phyloP scores from a whole-genome alignment of 2,329 filamentous ascomycete genomes.

The Fusarium sp. region DNA sequence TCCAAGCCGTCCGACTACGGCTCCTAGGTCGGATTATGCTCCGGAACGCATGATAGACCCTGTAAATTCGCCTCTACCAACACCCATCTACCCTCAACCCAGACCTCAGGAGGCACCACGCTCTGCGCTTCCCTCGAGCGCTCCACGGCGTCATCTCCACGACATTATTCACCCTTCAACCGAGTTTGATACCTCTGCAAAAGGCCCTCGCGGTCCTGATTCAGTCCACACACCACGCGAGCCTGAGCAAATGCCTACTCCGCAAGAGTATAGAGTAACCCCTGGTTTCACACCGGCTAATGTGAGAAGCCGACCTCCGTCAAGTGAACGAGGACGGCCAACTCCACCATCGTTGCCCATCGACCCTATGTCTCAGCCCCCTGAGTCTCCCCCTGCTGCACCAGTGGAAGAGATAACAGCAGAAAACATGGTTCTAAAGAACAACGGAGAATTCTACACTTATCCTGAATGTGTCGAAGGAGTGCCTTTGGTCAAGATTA shows the following conservation, averaged over 20 bases:
- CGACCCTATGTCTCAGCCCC: constrained; percentile 44
- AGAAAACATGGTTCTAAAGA: constrained; percentile 56
- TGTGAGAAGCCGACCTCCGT: constrained; percentile 42
- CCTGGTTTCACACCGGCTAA: constrained; percentile 50
- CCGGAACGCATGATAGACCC: constrained; percentile 35
- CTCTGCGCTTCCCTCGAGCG: constrained; percentile 23
- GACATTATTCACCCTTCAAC: constrained; percentile 38
- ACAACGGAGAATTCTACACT: constrained; percentile 62
- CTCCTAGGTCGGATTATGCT: constrained; percentile 25
- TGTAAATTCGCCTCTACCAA: constrained; percentile 12
- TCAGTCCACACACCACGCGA: constrained; percentile 32
- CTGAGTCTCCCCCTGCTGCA: constrained; percentile 12
- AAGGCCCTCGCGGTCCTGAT: constrained; percentile 22
- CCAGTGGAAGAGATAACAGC: constrained; percentile 55
- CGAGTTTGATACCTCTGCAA: constrained; percentile 31
- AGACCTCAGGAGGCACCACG: constrained; percentile 19
- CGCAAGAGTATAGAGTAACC: constrained; percentile 42
- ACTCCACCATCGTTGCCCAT: constrained; percentile 45
- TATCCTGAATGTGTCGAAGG: constrained; percentile 64
- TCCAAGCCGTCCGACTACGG: constrained; percentile 8
- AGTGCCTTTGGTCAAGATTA: constrained; percentile 64
- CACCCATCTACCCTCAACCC: constrained; percentile 11
- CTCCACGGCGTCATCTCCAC: constrained; percentile 16
- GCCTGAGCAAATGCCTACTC: constrained; percentile 42
- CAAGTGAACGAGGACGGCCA: constrained; percentile 41